Conservation (phyloP, 768 basidiomycete genomes). For the Tylopilus sp. region DNA sequence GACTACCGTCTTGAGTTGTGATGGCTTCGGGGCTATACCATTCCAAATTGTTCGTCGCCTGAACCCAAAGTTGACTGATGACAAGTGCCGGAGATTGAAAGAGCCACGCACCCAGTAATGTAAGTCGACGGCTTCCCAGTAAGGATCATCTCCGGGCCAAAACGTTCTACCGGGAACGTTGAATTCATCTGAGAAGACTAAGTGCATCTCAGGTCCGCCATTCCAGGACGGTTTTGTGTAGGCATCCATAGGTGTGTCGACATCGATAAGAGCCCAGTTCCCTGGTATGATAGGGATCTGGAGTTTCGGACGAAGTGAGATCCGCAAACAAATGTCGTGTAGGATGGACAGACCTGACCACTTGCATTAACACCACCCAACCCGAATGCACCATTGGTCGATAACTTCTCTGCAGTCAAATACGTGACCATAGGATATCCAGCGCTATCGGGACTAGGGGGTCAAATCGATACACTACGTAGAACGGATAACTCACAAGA, state of each 20-base stretch:
- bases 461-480: background rate
- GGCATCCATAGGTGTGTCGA: conserved; percentile 55
- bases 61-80: conserved; percentile 23
- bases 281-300: conserved; percentile 57
- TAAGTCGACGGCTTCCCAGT: conserved; percentile 62
- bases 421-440: conserved; percentile 44
- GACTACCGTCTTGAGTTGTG: conserved; percentile 48
- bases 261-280: conserved; percentile 55
- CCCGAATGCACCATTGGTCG: conserved; percentile 47
- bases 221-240: conserved; percentile 52
- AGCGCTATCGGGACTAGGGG: conserved; percentile 26
- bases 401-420: conserved; percentile 28
- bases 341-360: conserved; percentile 52
- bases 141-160: conserved; percentile 82
- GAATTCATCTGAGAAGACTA: conserved; percentile 84
- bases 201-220: conserved; percentile 51
- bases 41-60: conserved; percentile 51
- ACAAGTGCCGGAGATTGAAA: conserved; percentile 25
- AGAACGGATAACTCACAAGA: conserved; percentile 51
- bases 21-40: conserved; percentile 53
- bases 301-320: background rate
- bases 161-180: conserved; percentile 72
- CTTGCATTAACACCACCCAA: conserved; percentile 72
- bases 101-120: conserved; percentile 39
- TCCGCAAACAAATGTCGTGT: background rate